Conservation (phyloP, 1,139 yeast species). For the Pneumocystis wakefieldiae region DNA sequence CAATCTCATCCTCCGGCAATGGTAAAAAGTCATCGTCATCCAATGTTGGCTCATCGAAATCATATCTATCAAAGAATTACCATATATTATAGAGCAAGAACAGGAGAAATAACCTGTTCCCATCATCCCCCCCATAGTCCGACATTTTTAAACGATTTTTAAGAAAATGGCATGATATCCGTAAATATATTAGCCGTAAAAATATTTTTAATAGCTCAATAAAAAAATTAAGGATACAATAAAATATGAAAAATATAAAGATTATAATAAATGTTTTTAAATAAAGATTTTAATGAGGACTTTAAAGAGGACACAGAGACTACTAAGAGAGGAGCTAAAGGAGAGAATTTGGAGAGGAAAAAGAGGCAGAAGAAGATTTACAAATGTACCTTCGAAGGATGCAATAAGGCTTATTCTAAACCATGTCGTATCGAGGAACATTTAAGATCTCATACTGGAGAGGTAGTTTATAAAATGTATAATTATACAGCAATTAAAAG, state of each 20-base stretch:
- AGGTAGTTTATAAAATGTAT: neutral
- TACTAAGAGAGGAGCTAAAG: neutral
- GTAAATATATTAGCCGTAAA: neutral
- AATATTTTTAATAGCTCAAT: no score
- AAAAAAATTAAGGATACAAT: no score
- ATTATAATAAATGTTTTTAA: neutral
- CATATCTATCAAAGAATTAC: neutral
- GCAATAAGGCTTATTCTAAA: constrained; percentile 61
- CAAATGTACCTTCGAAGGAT: constrained; percentile 27
- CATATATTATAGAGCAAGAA: neutral
- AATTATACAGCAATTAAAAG: neutral
- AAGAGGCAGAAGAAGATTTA: constrained; percentile 4
- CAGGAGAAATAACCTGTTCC: neutral
- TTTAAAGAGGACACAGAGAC: neutral
- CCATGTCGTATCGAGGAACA: constrained; percentile 81
- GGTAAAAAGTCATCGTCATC: constrained; percentile 28
- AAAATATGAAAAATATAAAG: no score
- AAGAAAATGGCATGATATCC: no score
- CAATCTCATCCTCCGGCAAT: constrained; percentile 29
- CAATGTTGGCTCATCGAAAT: constrained; percentile 29
- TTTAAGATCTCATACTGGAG: constrained; percentile 58
- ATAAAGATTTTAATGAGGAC: neutral
- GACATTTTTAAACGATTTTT: neutral
- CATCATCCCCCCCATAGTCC: neutral
- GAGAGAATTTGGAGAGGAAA: neutral